These are phyloP conservation scores for Biscogniauxia sp. DNA, from an alignment of 2,329 filamentous ascomycete species.

Conservation along the genomic window DNA sequence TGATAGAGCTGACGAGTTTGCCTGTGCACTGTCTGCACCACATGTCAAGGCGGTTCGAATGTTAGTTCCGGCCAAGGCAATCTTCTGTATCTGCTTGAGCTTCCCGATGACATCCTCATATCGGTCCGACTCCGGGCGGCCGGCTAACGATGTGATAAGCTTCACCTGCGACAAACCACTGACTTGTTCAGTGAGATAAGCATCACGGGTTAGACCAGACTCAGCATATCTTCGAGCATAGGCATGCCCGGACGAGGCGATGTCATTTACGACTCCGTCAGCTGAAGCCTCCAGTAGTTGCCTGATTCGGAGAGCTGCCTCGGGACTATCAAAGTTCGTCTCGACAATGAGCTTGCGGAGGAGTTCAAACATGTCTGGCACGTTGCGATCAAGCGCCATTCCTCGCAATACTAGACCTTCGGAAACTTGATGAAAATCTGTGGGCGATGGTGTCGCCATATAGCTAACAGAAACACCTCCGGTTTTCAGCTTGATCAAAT, in stretches of 20 bases:
- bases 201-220: slow-evolving; percentile 70
- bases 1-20: slow-evolving; percentile 69
- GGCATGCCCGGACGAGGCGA: slow-evolving; percentile 85
- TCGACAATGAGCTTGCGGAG: slow-evolving; percentile 77
- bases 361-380: slow-evolving; percentile 87
- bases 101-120: slow-evolving; percentile 76
- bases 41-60: slow-evolving; percentile 85
- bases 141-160: slow-evolving; percentile 75
- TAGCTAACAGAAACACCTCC: slow-evolving; percentile 85
- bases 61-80: slow-evolving; percentile 67
- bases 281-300: slow-evolving; percentile 84
- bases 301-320: slow-evolving; percentile 77
- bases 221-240: slow-evolving; percentile 84
- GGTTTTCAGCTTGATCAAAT: slow-evolving; percentile 93
- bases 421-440: slow-evolving; percentile 64
- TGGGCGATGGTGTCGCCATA: slow-evolving; percentile 76
- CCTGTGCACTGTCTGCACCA: slow-evolving; percentile 65
- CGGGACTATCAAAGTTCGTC: slow-evolving; percentile 83
- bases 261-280: slow-evolving; percentile 86
- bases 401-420: slow-evolving; percentile 85
- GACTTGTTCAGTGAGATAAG: slow-evolving; percentile 78
- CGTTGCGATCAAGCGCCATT: slow-evolving; percentile 84
- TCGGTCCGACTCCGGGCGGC: slow-evolving; percentile 65
- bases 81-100: slow-evolving; percentile 78
- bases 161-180: slow-evolving; percentile 87